Evolutionary conservation across 2,329 filamentous ascomycete species (phyloP).

Genomic region (Remersonia thermophila): DNA sequence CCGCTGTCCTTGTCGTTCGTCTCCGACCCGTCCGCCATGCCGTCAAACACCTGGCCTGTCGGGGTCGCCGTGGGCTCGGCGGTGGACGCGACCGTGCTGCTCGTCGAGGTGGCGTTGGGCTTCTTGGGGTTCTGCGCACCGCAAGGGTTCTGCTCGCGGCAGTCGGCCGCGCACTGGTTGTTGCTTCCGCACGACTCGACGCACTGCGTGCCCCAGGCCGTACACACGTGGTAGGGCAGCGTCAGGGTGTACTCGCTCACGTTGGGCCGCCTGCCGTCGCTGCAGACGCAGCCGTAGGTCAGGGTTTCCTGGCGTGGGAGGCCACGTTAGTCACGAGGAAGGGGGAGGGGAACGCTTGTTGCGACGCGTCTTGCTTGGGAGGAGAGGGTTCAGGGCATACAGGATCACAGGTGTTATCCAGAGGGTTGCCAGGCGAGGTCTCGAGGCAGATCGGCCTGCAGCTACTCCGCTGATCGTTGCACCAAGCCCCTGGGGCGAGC

Average conservation of each 20-base stretch:
- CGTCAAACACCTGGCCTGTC: slow-evolving; percentile 27
- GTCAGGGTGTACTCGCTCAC: slow-evolving; percentile 66
- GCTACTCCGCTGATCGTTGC: slow-evolving; percentile 44
- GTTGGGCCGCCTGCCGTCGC: slow-evolving; percentile 54
- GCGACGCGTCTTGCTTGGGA: background rate
- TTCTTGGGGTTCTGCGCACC: slow-evolving; percentile 53
- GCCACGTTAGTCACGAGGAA: too few relatives aligned
- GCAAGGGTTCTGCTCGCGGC: slow-evolving; percentile 57
- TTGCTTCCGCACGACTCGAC: slow-evolving; percentile 44
- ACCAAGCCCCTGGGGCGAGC: slow-evolving; percentile 45
- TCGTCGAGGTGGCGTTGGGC: slow-evolving; percentile 40
- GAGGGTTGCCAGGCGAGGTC: slow-evolving; percentile 34
- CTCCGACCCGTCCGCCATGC: slow-evolving; percentile 13
- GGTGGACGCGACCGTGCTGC: slow-evolving; percentile 29
- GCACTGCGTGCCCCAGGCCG: slow-evolving; percentile 58
- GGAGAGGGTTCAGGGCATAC: slow-evolving; percentile 29
- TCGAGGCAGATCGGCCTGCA: slow-evolving; percentile 66
- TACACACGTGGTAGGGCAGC: slow-evolving; percentile 66
- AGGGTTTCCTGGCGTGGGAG: slow-evolving; percentile 36
- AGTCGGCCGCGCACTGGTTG: slow-evolving; percentile 46
- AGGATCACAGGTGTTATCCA: slow-evolving; percentile 55
- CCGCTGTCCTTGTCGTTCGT: background rate
- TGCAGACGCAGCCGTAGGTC: slow-evolving; percentile 61
- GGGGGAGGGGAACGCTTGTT: background rate
- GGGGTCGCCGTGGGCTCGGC: slow-evolving; percentile 25